These are phyloP conservation scores for Phalaenopsis equestris DNA, from an alignment of 106 monocot species.

Conservation along the genomic window DNA sequence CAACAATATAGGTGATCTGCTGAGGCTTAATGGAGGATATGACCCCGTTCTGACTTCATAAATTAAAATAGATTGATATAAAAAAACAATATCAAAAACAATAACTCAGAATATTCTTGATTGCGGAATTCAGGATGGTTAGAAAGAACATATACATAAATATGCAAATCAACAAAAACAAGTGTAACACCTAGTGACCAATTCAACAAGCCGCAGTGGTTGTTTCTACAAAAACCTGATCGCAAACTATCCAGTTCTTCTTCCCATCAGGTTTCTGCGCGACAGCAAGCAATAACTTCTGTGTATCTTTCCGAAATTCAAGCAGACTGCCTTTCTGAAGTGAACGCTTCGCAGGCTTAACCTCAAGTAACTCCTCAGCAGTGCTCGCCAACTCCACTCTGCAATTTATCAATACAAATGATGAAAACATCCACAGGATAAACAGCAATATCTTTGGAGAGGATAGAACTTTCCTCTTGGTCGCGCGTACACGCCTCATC, in stretches of 20 bases:
- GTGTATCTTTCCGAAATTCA: conserved; percentile 89
- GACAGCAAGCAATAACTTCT: conserved; percentile 75
- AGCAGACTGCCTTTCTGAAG: conserved; percentile 80
- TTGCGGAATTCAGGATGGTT: neutral
- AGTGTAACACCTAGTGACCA: conserved; percentile 31
- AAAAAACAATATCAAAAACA: neutral
- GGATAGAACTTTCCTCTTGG: conserved; percentile 7
- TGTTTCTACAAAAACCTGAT: conserved; percentile 80
- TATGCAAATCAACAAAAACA: conserved; percentile 4
- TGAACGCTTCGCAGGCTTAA: conserved; percentile 40
- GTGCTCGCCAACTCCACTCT: conserved; percentile 49
- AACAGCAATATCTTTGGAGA: neutral
- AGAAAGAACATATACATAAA: neutral
- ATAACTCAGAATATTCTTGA: neutral
- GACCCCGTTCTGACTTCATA: conserved; percentile 63
- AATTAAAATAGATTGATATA: conserved; percentile 7
- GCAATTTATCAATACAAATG: neutral
- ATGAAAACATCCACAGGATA: neutral
- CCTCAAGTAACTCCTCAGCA: conserved; percentile 44
- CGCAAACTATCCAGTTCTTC: conserved; percentile 96
- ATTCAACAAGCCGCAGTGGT: conserved; percentile 34
- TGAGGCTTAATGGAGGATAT: conserved; percentile 83
- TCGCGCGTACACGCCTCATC: conserved; percentile 19
- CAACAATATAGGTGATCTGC: conserved; percentile 81
- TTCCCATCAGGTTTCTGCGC: conserved; percentile 91